Base-by-base conservation (phyloP, 2,329 filamentous ascomycete species). In the Mycosphaerella arachidis region DNA sequence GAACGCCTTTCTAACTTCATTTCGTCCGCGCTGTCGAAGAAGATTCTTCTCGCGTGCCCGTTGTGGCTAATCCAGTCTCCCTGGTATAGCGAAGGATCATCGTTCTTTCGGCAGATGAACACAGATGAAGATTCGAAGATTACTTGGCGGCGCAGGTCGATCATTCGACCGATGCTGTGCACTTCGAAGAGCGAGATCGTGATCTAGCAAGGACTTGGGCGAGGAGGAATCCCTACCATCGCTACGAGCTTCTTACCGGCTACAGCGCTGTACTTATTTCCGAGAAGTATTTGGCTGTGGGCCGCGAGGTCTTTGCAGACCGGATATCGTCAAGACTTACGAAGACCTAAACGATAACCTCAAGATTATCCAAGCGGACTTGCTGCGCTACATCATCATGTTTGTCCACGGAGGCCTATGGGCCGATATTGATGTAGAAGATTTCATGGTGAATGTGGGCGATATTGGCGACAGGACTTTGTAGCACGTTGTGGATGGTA, bases 161-260 rank as follows among this genome's bases (percentile, higher is more conserved):
- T 24, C 24, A 24, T 24, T 24, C 24, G 71, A 82, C 86, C 24
- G 82, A 86, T 62, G 84, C 87, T 1, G 75, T 89, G 30, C 77
- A 78, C 1, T 89, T 90, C 67, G 86, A 88, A 62, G 80, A 84
- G 65, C 79, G 83, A 53, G 86, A 90, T 66, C 75, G 82, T 27
- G 73, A 78, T 18, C 78, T 79, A 0, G 86, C 87, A 9, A 80
- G 81, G 64, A 85, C 85, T 1, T 90, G 87, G 87, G 77, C 82
- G 0, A 72, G 75, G 24, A 87, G 85, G 73, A 90, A 90, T 65
- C 86, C 86, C 0, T 78, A 77, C 1, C 83, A 86, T 70, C 77
- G 86, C 63, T 88, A 88, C 67, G 86, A 89, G 68, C 85, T 88
- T 12, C 71, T 89, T 64, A 90, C 87, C 0, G 87, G 90, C 65